These are phyloP conservation scores for Termitomyces sp. DNA, from an alignment of 768 basidiomycete genomes.

Conservation along the genomic window DNA sequence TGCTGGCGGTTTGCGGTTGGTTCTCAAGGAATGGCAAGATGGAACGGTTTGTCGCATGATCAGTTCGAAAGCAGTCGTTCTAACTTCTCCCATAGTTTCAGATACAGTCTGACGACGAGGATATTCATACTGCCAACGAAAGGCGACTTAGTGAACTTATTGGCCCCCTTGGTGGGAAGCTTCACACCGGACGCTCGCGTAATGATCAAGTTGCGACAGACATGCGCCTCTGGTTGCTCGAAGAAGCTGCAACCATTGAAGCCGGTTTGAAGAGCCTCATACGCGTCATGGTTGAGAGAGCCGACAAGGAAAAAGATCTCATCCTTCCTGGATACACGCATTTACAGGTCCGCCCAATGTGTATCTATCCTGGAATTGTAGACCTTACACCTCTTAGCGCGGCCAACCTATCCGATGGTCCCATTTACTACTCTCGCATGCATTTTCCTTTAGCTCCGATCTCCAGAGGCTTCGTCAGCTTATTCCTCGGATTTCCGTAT, in stretches of 20 bases:
- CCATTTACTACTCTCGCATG: constrained; percentile 92
- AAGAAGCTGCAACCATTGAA: constrained; percentile 69
- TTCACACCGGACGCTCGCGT: constrained; percentile 95
- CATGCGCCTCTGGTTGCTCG: constrained; percentile 93
- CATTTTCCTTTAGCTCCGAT: constrained; percentile 89
- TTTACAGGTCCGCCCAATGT: constrained; percentile 65
- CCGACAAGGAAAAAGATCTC: constrained; percentile 89
- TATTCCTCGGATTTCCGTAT: constrained; percentile 85
- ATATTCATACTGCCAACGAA: constrained; percentile 99
- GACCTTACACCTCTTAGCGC: constrained; percentile 49
- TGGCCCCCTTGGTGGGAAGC: constrained; percentile 88
- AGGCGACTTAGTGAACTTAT: constrained; percentile 91
- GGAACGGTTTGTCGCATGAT: constrained; percentile 55
- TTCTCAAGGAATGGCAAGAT: constrained; percentile 83
- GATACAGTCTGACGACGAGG: constrained; percentile 87
- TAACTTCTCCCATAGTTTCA: constrained; percentile 53
- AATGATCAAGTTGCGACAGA: constrained; percentile 99
- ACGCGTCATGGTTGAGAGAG: constrained; percentile 86
- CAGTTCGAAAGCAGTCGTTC: constrained; percentile 2
- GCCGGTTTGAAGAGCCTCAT: constrained; percentile 73
- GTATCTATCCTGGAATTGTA: background rate
- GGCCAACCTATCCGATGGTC: constrained; percentile 99
- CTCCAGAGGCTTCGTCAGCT: constrained; percentile 82
- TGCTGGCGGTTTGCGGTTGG: constrained; percentile 67
- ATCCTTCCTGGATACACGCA: constrained; percentile 97